Percentiles rank a stretch among this genome's conserved stretches.
Evolutionary conservation across 139 green algal genomes (phyloP).

Genomic region (Medakamo hakoo): DNA sequence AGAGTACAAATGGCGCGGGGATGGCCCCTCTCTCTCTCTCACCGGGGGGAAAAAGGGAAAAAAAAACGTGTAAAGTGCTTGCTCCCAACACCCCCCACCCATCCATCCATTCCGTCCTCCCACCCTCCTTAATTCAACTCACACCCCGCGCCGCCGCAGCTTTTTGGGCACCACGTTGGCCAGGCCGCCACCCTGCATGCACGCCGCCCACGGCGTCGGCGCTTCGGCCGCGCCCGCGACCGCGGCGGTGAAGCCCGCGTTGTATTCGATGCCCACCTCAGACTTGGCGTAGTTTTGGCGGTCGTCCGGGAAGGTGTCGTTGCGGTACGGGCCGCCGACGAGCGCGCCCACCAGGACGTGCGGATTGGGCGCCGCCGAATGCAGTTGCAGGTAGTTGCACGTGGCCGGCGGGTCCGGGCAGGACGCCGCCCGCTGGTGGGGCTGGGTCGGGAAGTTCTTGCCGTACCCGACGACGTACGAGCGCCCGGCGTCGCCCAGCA

Average conservation of each 20-base stretch:
- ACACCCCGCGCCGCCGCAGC: too few relatives aligned
- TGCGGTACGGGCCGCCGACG: conserved; percentile 20
- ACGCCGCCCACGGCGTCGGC: background rate
- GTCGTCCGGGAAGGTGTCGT: conserved; percentile 16
- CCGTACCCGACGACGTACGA: conserved; percentile 34
- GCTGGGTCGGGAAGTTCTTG: conserved; percentile 10
- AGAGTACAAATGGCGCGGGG: too few relatives aligned
- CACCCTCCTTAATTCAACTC: too few relatives aligned
- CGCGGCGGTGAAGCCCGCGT: conserved; percentile 27
- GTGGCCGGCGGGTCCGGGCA: conserved; percentile 20
- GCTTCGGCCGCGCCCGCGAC: conserved; percentile 6
- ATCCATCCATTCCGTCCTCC: too few relatives aligned
- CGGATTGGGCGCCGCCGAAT: conserved; percentile 14
- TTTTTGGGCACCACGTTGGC: background rate
- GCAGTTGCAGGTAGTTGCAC: conserved; percentile 28
- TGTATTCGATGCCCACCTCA: conserved; percentile 31
- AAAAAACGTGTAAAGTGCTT: too few relatives aligned
- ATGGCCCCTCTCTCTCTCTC: too few relatives aligned
- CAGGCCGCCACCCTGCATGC: background rate
- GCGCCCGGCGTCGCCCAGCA: background rate
- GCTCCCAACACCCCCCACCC: too few relatives aligned
- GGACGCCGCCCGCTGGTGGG: conserved; percentile 29
- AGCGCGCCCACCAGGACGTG: conserved; percentile 22
- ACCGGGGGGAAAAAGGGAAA: too few relatives aligned
- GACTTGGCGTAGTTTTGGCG: conserved; percentile 21